A percentile compares a stretch with the other conserved stretches of the same genome.
Conservation (phyloP, 73 alveolate genomes). For the Stentor coeruleus region DNA sequence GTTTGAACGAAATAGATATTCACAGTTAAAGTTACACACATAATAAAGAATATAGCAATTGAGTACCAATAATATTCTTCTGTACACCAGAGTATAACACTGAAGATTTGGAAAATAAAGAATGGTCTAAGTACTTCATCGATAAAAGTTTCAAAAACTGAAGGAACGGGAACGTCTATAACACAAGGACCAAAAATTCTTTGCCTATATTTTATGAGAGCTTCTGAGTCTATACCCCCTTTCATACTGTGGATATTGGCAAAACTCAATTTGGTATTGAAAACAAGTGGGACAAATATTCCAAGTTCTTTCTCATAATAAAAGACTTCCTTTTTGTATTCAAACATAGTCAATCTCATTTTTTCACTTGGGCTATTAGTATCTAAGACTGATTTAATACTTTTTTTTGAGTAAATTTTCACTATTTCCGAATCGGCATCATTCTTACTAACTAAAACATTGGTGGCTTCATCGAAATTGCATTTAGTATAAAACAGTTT, state of each 20-base stretch:
- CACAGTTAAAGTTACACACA: conserved; percentile 59
- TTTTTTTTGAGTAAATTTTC: background rate
- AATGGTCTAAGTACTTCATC: conserved; percentile 52
- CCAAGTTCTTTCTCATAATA: background rate
- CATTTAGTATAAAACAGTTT: background rate
- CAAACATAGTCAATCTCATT: background rate
- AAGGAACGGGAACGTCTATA: conserved; percentile 37
- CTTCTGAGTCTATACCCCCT: background rate
- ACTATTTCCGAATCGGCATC: background rate
- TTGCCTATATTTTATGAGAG: background rate
- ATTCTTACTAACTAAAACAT: background rate
- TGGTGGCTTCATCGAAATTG: background rate
- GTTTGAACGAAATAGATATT: conserved; percentile 67
- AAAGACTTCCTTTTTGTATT: background rate
- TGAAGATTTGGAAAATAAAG: conserved; percentile 69
- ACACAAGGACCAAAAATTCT: conserved; percentile 31
- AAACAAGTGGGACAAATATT: background rate
- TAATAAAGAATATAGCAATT: conserved; percentile 65
- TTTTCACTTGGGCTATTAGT: background rate
- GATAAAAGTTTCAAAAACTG: conserved; percentile 27
- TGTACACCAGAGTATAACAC: conserved; percentile 72
- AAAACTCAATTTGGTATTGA: background rate
- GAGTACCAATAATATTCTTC: conserved; percentile 83
- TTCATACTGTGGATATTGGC: background rate
- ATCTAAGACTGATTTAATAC: background rate